phyloP scores from a whole-genome alignment of 169 alveolate species.

The Eimeria maxima region DNA sequence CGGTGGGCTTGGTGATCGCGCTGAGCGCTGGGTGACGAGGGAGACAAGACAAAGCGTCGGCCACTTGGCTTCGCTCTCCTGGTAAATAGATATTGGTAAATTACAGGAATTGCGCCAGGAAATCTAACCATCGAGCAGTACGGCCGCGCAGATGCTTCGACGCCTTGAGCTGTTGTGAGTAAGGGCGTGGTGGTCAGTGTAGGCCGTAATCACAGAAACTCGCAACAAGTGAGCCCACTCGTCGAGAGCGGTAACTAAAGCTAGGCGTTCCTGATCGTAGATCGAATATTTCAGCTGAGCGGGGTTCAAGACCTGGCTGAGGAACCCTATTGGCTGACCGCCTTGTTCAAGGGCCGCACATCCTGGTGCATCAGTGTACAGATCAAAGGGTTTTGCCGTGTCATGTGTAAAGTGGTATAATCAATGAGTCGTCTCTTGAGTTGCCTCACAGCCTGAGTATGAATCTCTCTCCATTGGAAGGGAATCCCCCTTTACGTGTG shows the following conservation, averaged over 20 bases:
- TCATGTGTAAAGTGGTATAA: not conserved
- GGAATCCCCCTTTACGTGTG: too few relatives aligned
- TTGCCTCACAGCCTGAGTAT: too few relatives aligned
- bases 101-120: not conserved
- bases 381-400: not conserved
- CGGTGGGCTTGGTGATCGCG: not conserved
- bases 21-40: not conserved
- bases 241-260: not conserved
- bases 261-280: not conserved
- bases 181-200: not conserved
- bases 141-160: not conserved
- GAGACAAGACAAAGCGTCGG: not conserved
- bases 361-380: not conserved
- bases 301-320: not conserved
- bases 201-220: not conserved
- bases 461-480: too few relatives aligned
- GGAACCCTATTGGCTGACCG: not conserved
- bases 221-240: not conserved
- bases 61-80: not conserved
- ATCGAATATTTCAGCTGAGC: not conserved
- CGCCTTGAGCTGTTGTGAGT: not conserved
- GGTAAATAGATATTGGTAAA: not conserved
- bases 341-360: not conserved
- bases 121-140: not conserved
- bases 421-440: not conserved